These are phyloP conservation scores for Mycena crocata DNA, from an alignment of 768 basidiomycete species.

Conservation along the genomic window DNA sequence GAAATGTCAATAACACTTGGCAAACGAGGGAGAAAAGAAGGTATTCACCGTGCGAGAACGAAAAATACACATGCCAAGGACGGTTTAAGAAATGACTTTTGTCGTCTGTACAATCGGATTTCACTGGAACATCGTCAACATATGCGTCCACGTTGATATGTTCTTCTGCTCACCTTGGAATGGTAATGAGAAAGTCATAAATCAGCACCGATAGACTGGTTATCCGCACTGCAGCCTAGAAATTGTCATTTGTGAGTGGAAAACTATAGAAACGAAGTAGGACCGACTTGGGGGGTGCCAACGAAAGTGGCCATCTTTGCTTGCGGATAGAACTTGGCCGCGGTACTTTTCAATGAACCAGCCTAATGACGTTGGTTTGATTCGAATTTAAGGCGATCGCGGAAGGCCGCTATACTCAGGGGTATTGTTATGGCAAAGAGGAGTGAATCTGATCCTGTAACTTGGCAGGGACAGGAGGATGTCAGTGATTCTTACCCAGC, in stretches of 20 bases:
- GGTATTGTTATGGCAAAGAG: too few species aligned
- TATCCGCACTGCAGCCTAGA: constrained; percentile 1
- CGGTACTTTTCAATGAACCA: background rate
- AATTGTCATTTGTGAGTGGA: background rate
- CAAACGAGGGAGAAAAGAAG: background rate
- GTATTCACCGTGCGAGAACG: background rate
- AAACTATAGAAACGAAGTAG: background rate
- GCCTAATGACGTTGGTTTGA: too few species aligned
- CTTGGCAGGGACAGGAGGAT: too few species aligned
- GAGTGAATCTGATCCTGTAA: too few species aligned
- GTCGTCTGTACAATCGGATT: background rate
- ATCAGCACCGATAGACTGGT: constrained; percentile 1
- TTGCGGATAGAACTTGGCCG: background rate
- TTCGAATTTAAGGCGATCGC: too few species aligned
- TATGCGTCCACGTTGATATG: background rate
- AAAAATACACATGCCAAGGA: background rate
- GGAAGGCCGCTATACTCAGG: too few species aligned
- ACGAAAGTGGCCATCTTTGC: background rate
- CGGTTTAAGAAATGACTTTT: background rate
- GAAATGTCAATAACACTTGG: background rate
- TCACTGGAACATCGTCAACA: background rate
- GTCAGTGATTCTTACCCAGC: too few species aligned
- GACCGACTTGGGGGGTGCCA: background rate
- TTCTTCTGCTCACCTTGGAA: background rate
- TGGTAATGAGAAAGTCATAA: background rate